Conservation (phyloP, 1,284 basidiomycete genomes). For the Pterulicium gracile region DNA sequence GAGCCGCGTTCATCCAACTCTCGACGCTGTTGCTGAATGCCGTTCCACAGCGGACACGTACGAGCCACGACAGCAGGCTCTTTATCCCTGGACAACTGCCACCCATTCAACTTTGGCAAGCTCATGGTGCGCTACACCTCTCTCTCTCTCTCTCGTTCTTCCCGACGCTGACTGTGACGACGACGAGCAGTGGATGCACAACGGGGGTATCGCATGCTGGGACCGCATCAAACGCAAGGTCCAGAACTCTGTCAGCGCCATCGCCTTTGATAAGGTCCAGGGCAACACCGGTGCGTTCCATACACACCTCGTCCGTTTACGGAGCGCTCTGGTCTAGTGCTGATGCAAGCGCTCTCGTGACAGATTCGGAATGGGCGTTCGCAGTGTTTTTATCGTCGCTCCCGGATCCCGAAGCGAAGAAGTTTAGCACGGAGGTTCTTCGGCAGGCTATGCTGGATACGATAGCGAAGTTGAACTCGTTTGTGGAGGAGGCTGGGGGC, state of each 20-base stretch:
- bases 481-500: slow-evolving; percentile 66
- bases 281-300: slow-evolving; percentile 77
- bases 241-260: slow-evolving; percentile 67
- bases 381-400: slow-evolving; percentile 84
- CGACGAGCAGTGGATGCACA: slow-evolving; percentile 81
- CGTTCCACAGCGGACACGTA: slow-evolving; percentile 64
- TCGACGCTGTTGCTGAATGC: slow-evolving; percentile 1
- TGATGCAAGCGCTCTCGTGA: too few relatives aligned
- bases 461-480: slow-evolving; percentile 66
- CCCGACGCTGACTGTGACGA: slow-evolving; percentile 5
- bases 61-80: slow-evolving; percentile 81
- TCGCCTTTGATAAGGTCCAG: slow-evolving; percentile 75
- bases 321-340: too few relatives aligned
- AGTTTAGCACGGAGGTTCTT: slow-evolving; percentile 53
- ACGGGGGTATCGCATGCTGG: slow-evolving; percentile 83
- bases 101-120: slow-evolving; percentile 81
- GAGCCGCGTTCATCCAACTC: slow-evolving; percentile 14
- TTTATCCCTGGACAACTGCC: slow-evolving; percentile 88
- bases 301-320: too few relatives aligned
- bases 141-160: slow-evolving; percentile 6
- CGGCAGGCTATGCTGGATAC: slow-evolving; percentile 82
- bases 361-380: slow-evolving; percentile 94
- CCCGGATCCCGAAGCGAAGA: slow-evolving; percentile 64
- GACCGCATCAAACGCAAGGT: slow-evolving; percentile 69
- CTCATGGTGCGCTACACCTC: slow-evolving; percentile 56